Evolutionary conservation across 805 yeast genomes (phyloP).

Genomic region (Monosporozyma aerobia): DNA sequence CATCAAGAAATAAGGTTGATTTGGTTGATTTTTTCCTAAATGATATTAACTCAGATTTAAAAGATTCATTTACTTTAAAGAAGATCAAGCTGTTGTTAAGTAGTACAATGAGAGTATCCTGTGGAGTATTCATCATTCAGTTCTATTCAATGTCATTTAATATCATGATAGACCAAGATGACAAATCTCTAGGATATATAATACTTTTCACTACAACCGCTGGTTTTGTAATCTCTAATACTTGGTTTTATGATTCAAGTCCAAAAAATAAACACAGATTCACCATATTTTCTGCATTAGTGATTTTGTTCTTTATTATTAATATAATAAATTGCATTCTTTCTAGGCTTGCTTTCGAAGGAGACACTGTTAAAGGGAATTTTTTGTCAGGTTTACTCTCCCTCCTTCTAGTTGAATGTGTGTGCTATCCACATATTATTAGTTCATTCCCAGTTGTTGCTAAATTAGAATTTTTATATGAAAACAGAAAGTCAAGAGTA

Average conservation of each 20-base stretch:
- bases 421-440: background rate
- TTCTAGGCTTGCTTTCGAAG: background rate
- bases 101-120: background rate
- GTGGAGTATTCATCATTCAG: background rate
- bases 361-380: background rate
- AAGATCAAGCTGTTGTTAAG: background rate
- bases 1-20: constrained; percentile 11
- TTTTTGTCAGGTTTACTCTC: background rate
- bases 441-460: background rate
- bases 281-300: background rate
- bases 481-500: background rate
- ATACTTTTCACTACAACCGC: background rate
- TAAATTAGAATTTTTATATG: background rate
- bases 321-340: background rate
- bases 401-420: background rate
- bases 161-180: background rate
- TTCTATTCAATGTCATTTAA: background rate
- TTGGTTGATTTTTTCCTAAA: constrained; percentile 11
- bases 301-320: background rate
- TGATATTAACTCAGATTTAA: background rate
- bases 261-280: background rate
- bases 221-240: background rate
- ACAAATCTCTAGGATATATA: background rate
- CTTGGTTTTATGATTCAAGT: background rate
- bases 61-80: background rate